phyloP scores from a whole-genome alignment of 1,284 basidiomycete species.

The Heterobasidion irregulare region DNA sequence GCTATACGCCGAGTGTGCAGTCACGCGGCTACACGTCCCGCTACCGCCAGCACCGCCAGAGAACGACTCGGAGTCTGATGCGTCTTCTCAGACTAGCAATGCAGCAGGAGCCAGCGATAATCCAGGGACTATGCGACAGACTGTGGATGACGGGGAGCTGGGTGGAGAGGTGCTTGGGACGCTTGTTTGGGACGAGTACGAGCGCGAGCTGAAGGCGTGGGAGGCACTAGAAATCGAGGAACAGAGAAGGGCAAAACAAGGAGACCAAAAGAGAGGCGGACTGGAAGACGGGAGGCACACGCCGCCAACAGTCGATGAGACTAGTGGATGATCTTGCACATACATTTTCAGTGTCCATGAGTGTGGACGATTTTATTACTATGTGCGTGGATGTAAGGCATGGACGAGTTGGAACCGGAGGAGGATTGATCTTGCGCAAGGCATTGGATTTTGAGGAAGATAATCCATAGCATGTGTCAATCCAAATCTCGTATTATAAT shows the following conservation, averaged over 20 bases:
- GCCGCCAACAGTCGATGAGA: constrained; percentile 7
- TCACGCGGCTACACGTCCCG: constrained; percentile 42
- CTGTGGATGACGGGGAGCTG: constrained; percentile 53
- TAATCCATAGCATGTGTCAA: too few species aligned
- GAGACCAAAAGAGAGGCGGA: neutral
- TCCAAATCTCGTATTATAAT: too few species aligned
- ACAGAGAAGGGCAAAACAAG: neutral
- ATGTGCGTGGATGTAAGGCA: too few species aligned
- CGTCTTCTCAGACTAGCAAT: constrained; percentile 12
- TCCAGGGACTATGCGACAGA: constrained; percentile 18
- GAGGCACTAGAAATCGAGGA: constrained; percentile 28
- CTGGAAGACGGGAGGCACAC: constrained; percentile 3
- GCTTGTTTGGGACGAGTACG: constrained; percentile 68
- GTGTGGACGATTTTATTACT: too few species aligned
- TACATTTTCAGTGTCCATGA: neutral
- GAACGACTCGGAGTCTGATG: constrained; percentile 2
- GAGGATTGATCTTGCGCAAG: too few species aligned
- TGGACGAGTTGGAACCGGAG: too few species aligned
- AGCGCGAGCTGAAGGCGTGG: constrained; percentile 54
- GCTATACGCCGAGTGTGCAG: constrained; percentile 66
- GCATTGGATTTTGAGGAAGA: too few species aligned
- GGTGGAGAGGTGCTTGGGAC: constrained; percentile 61
- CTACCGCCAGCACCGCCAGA: constrained; percentile 14
- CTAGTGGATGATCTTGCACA: neutral
- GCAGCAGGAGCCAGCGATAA: constrained; percentile 18